Conservation (phyloP, 176 grass and related monocot species). For the Elaeis guineensis region DNA sequence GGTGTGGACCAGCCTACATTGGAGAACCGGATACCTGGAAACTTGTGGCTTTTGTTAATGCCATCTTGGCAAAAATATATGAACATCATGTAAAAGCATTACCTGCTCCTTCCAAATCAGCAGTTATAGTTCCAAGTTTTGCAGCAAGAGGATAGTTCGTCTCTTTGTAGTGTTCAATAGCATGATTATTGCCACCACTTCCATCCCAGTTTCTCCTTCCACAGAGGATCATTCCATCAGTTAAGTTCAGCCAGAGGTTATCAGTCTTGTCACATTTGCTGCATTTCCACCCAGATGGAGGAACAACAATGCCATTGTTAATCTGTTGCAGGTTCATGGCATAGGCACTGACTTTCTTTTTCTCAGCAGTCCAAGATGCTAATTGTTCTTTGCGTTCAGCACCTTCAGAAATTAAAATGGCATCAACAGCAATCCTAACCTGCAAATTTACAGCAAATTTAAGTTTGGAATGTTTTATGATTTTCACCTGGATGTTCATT, state of each 20-base stretch:
- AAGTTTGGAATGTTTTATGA: no score
- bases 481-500: no score
- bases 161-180: constrained; percentile 74
- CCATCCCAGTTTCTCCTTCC: constrained; percentile 88
- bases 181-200: constrained; percentile 93
- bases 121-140: constrained; percentile 90
- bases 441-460: constrained; percentile 12
- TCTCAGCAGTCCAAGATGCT: constrained; percentile 86
- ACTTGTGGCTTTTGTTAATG: no score
- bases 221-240: constrained; percentile 84
- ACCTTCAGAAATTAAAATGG: constrained; percentile 75
- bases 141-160: constrained; percentile 87
- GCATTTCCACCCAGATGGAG: constrained; percentile 60
- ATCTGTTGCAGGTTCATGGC: constrained; percentile 80
- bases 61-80: no score
- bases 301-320: constrained; percentile 74
- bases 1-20: no score
- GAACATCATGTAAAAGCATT: constrained; percentile 21
- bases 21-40: no score
- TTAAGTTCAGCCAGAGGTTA: constrained; percentile 98
- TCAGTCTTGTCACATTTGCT: constrained; percentile 47
- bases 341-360: constrained; percentile 69
- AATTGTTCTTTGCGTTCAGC: constrained; percentile 74
- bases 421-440: constrained; percentile 88
- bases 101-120: constrained; percentile 87